Evolutionary conservation across 805 yeast species (phyloP).

Genomic region (Candida loeiensis): DNA sequence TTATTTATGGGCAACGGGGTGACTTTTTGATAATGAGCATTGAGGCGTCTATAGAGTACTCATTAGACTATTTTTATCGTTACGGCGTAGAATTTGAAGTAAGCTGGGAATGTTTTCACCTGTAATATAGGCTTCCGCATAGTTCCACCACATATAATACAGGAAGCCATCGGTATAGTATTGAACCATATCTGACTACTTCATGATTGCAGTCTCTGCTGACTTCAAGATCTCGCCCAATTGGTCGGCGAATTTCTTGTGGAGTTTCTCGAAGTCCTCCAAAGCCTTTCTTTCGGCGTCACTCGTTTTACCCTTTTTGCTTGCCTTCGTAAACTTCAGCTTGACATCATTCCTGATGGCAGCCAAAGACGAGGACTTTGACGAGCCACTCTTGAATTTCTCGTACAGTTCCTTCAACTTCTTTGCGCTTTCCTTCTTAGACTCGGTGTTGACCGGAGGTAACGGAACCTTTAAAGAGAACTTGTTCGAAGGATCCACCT

Average conservation of each 20-base stretch:
- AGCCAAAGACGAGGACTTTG: conserved; percentile 46
- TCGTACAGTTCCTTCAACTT: conserved; percentile 67
- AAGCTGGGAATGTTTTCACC: neutral
- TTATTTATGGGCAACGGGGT: conserved; percentile 76
- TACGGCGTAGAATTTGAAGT: too few relatives aligned
- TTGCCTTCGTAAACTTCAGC: conserved; percentile 53
- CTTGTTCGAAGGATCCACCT: conserved; percentile 64
- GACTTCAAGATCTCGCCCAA: conserved; percentile 39
- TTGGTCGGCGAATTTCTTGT: conserved; percentile 59
- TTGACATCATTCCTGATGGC: conserved; percentile 49
- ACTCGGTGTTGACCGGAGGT: conserved; percentile 71
- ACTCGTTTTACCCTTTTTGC: conserved; percentile 35
- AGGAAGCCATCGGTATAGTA: too few relatives aligned
- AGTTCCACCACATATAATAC: neutral
- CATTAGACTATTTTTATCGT: too few relatives aligned
- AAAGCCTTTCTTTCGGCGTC: conserved; percentile 54
- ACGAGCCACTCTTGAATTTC: conserved; percentile 48
- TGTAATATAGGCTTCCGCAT: neutral
- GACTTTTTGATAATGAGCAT: conserved; percentile 36
- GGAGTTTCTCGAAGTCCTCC: conserved; percentile 63
- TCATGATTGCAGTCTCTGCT: conserved; percentile 29
- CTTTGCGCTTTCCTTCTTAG: conserved; percentile 53
- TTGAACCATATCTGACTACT: too few relatives aligned
- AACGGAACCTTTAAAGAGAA: conserved; percentile 71
- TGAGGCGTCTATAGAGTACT: too few relatives aligned